Conservation (phyloP, 805 yeast genomes). For the Kuraishia capsulata region DNA sequence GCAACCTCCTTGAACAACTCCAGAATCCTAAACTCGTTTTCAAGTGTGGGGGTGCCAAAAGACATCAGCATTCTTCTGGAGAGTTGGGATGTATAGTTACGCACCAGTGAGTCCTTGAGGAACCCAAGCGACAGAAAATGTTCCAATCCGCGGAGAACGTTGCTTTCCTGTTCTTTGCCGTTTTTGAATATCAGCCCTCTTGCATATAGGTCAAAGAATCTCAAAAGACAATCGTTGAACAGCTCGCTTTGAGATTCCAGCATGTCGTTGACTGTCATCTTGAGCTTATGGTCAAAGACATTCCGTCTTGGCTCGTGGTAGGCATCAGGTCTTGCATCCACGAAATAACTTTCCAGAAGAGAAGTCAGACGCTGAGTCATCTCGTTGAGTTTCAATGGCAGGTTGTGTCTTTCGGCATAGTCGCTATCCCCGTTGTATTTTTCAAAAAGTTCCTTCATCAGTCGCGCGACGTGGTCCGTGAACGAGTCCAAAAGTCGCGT, state of each 20-base stretch:
- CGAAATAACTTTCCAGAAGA: too few relatives aligned
- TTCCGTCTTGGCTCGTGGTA: too few relatives aligned
- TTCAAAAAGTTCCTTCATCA: too few relatives aligned
- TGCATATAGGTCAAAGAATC: background rate
- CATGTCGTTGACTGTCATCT: background rate
- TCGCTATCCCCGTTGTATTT: too few relatives aligned
- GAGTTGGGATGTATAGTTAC: background rate
- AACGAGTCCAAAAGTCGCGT: too few relatives aligned
- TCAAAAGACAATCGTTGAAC: background rate
- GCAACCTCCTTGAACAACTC: background rate
- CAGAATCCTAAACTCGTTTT: background rate
- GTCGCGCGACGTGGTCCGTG: too few relatives aligned
- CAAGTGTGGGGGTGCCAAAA: background rate
- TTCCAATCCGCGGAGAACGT: background rate
- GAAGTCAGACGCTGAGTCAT: too few relatives aligned
- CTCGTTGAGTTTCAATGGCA: too few relatives aligned
- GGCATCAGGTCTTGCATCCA: too few relatives aligned
- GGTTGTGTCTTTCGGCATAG: background rate
- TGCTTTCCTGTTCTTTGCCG: background rate
- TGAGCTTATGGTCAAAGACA: too few relatives aligned
- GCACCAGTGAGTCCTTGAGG: background rate
- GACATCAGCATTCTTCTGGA: constrained; percentile 1
- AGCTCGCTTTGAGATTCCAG: background rate
- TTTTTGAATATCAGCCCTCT: background rate
- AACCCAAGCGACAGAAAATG: background rate